Percentiles rank a stretch among this genome's conserved stretches.
Conservation (phyloP, 2,329 filamentous ascomycete genomes). For the Neocatenulostroma microsporum region DNA sequence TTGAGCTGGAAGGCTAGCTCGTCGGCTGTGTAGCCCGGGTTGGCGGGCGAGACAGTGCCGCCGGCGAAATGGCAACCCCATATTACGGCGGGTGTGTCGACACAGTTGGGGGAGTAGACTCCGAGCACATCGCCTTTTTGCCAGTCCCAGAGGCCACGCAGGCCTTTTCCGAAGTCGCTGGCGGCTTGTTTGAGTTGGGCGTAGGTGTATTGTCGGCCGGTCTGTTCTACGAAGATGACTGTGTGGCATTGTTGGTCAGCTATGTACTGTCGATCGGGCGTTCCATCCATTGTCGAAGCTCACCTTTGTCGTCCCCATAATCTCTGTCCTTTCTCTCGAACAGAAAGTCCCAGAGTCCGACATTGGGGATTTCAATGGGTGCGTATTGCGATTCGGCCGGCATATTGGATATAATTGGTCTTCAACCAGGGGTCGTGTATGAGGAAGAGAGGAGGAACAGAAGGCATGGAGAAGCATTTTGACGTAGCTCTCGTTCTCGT, state of each 20-base stretch:
- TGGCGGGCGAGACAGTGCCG: conserved; percentile 73
- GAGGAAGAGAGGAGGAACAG: too few relatives aligned
- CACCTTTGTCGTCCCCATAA: conserved; percentile 68
- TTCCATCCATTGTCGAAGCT: too few relatives aligned
- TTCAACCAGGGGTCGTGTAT: too few relatives aligned
- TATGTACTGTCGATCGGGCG: background rate
- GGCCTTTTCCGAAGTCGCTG: conserved; percentile 68
- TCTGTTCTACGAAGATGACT: conserved; percentile 76
- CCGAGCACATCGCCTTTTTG: conserved; percentile 74
- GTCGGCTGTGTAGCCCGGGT: conserved; percentile 74
- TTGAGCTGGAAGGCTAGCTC: conserved; percentile 80
- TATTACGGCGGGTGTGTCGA: conserved; percentile 67
- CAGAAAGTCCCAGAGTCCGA: conserved; percentile 71
- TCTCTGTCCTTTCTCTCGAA: conserved; percentile 60
- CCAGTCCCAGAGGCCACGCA: conserved; percentile 69
- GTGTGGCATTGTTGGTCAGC: too few relatives aligned
- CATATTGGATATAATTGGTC: conserved; percentile 48
- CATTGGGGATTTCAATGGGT: conserved; percentile 59
- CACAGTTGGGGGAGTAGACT: conserved; percentile 75
- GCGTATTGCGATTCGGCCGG: conserved; percentile 61
- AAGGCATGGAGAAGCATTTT: too few relatives aligned
- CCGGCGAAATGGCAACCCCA: conserved; percentile 80
- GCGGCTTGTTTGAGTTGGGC: conserved; percentile 57
- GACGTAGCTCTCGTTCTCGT: too few relatives aligned
- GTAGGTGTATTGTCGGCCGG: conserved; percentile 62